Base-by-base conservation (phyloP, 371 early-diverging fungal species). In the Mortierella sp. region DNA sequence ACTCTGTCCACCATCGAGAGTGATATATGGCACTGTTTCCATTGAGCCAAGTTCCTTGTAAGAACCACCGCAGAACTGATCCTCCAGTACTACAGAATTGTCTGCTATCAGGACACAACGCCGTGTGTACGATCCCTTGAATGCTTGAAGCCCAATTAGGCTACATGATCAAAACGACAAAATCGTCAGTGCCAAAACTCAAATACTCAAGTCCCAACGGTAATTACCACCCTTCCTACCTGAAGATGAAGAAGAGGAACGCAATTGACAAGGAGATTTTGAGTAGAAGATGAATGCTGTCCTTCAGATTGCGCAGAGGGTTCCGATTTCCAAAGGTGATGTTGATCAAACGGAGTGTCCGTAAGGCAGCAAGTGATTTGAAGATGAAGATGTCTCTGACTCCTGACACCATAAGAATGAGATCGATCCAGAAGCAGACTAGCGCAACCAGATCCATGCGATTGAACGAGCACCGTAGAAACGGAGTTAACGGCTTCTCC, bases 231-330 rank as follows among this genome's bases (percentile, higher is more conserved):
- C 7, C 21, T 10, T 12, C 39, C 66, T 82, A 85, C 85, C 85
- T 86, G 70, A 89, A 88, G 29, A 90, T 69, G 16, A 89, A 67
- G 60, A 88, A 87, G 44, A 90, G 88, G 68, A 88, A 90, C 7
- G 82, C 63, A 9, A 90, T 85, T 67, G 88, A 90, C 22, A 85
- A 82, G 2, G 81, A 54, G 13, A 89, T 85, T 41, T 87, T 87
- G 43, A 83, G 84, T 31, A 90, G 71, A 12, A 90, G 67, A 2
- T 88, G 90, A 0, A 83, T 86, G 16, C 87, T 85, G 60, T 82
- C 86, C 57, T 89, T 90, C 39, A 90, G 63, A 55, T 87, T 87
- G 34, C 85, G 83, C 17, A 88, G 63, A 44, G 88, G 88, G 2
- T 88, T 86, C 13, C 80, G 73, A 31, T 82, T 82, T 37, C 90